Percentiles rank a stretch among this genome's conserved stretches.
These are phyloP conservation scores for Phytophthora tubulina DNA, from an alignment of 352 stramenopile genomes.

Conservation along the genomic window DNA sequence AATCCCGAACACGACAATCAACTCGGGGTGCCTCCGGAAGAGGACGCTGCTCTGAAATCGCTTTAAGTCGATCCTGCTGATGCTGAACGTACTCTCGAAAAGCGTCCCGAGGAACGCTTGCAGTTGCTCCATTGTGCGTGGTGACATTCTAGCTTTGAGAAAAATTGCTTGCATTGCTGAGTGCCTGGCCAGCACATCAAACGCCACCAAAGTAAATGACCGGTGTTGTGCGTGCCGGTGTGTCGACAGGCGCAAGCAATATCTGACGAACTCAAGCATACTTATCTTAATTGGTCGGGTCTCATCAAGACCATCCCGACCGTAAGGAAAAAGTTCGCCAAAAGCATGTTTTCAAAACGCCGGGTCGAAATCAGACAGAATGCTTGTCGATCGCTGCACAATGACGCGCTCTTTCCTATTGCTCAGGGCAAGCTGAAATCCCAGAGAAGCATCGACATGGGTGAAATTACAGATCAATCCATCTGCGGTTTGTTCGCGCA, in stretches of 20 bases:
- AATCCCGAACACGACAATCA: neutral
- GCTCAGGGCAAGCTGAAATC: neutral
- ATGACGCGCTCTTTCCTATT: slow-evolving; percentile 1
- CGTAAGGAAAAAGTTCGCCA: slow-evolving; percentile 20
- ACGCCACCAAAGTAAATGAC: slow-evolving; percentile 1
- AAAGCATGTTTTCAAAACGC: slow-evolving; percentile 27
- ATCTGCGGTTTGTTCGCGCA: slow-evolving; percentile 9
- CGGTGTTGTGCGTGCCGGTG: neutral
- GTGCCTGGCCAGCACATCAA: slow-evolving; percentile 11
- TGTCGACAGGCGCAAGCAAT: slow-evolving; percentile 6
- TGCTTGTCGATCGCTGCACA: slow-evolving; percentile 21
- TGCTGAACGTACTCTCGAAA: neutral
- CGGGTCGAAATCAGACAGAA: slow-evolving; percentile 36
- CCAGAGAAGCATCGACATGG: neutral
- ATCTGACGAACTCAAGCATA: slow-evolving; percentile 1
- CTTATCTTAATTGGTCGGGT: slow-evolving; percentile 8
- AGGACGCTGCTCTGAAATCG: neutral
- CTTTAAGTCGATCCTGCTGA: neutral
- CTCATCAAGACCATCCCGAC: slow-evolving; percentile 29
- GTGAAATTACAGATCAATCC: slow-evolving; percentile 2
- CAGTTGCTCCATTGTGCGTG: neutral
- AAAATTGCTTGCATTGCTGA: slow-evolving; percentile 2
- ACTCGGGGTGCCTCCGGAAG: neutral
- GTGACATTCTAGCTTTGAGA: neutral
- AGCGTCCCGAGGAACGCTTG: neutral